Conservation (phyloP, 2,329 filamentous ascomycete genomes). For the Aspergillus eucalypticola region DNA sequence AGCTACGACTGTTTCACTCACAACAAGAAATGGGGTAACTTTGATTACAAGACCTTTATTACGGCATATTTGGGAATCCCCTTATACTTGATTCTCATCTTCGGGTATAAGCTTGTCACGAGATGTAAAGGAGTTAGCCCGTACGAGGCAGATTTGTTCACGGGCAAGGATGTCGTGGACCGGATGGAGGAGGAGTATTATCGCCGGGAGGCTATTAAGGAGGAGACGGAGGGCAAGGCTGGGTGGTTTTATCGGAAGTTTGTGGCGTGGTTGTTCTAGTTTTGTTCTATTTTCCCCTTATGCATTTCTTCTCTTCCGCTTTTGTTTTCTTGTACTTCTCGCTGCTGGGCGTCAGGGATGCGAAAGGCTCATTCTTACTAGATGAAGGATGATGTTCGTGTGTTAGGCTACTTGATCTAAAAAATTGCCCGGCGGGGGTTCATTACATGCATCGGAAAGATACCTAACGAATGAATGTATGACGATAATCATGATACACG, state of each 20-base stretch:
- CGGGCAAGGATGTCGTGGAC: conserved; percentile 72
- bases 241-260: conserved; percentile 61
- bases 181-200: conserved; percentile 71
- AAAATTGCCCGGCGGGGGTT: no score
- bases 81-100: conserved; percentile 68
- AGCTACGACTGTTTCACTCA: conserved; percentile 73
- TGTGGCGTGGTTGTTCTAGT: conserved; percentile 61
- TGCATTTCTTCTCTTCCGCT: background rate
- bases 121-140: conserved; percentile 58
- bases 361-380: no score
- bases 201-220: conserved; percentile 47
- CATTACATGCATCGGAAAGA: no score
- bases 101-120: conserved; percentile 64
- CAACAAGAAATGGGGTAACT: conserved; percentile 52
- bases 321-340: background rate
- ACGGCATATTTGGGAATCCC: conserved; percentile 77
- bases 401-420: no score
- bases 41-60: conserved; percentile 75
- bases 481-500: no score
- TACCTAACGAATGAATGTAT: no score
- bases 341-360: no score
- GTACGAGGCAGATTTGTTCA: conserved; percentile 66
- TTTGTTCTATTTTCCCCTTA: no score
- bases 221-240: conserved; percentile 37
- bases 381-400: no score